Conservation (phyloP, 768 basidiomycete genomes). For the Lepiota venenata region DNA sequence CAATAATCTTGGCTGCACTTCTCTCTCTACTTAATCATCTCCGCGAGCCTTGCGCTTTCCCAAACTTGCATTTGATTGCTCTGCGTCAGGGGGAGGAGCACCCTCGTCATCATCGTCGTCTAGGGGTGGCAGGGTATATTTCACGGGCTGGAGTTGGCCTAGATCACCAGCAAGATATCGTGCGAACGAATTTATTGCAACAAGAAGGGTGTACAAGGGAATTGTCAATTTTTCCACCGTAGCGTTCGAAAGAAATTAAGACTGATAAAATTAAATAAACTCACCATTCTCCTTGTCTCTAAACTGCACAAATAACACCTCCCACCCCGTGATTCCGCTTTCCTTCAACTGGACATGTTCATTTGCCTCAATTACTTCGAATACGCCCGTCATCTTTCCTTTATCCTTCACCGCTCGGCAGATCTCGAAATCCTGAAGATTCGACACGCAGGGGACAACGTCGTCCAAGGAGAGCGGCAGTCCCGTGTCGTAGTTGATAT, state of each 20-base stretch:
- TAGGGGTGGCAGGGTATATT: conserved; percentile 53
- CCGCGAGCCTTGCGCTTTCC: conserved; percentile 36
- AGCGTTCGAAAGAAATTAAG: conserved; percentile 9
- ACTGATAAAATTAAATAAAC: conserved; percentile 20
- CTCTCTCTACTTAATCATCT: conserved; percentile 4
- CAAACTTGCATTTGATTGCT: conserved; percentile 21
- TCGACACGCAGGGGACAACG: conserved; percentile 34
- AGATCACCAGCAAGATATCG: conserved; percentile 14
- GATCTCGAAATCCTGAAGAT: conserved; percentile 58
- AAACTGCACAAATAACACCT: conserved; percentile 65
- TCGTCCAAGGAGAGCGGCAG: conserved; percentile 3
- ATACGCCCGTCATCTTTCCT: conserved; percentile 47
- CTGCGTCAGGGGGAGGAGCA: conserved; percentile 24
- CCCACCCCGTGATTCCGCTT: conserved; percentile 59
- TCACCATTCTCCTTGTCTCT: conserved; percentile 55
- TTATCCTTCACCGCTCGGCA: conserved; percentile 51
- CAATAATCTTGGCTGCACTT: not conserved
- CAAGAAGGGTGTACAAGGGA: not conserved
- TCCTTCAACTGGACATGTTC: conserved; percentile 38
- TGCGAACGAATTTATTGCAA: conserved; percentile 6
- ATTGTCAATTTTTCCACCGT: not conserved
- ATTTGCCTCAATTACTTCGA: conserved; percentile 45
- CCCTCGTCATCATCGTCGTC: conserved; percentile 59
- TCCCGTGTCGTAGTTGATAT: conserved; percentile 9
- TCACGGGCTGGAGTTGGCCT: conserved; percentile 62